Evolutionary conservation across 2,329 filamentous ascomycete species (phyloP).

Genomic region (Podosphaera fusca): DNA sequence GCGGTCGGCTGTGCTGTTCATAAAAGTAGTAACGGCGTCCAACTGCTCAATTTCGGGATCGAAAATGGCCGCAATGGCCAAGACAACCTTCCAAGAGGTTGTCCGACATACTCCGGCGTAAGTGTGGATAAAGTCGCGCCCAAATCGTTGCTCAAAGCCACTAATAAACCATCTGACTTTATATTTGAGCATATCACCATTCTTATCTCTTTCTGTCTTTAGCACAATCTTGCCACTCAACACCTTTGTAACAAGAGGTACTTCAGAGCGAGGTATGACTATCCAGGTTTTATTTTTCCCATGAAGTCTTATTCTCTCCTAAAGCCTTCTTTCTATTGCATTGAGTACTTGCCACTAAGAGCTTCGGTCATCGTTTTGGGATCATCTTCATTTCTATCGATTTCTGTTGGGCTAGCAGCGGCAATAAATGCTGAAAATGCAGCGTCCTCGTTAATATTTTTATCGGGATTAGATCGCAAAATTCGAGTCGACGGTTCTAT

Average conservation of each 20-base stretch:
- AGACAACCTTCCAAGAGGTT: background rate
- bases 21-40: background rate
- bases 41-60: background rate
- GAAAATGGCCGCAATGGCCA: background rate
- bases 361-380: too few species aligned
- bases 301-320: background rate
- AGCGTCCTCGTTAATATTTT: too few species aligned
- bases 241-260: background rate
- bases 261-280: background rate
- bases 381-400: background rate
- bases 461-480: too few species aligned
- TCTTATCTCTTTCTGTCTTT: background rate
- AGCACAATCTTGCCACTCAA: background rate
- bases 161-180: background rate
- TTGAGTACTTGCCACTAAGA: too few species aligned
- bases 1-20: background rate
- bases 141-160: background rate
- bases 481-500: background rate
- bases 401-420: background rate
- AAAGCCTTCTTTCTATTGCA: too few species aligned
- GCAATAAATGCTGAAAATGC: background rate
- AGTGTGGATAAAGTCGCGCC: background rate
- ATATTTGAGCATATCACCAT: background rate
- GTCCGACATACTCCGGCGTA: background rate
- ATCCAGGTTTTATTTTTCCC: background rate